Conservation (phyloP, 257 asterid genomes). For the Przewalskia tangutica region DNA sequence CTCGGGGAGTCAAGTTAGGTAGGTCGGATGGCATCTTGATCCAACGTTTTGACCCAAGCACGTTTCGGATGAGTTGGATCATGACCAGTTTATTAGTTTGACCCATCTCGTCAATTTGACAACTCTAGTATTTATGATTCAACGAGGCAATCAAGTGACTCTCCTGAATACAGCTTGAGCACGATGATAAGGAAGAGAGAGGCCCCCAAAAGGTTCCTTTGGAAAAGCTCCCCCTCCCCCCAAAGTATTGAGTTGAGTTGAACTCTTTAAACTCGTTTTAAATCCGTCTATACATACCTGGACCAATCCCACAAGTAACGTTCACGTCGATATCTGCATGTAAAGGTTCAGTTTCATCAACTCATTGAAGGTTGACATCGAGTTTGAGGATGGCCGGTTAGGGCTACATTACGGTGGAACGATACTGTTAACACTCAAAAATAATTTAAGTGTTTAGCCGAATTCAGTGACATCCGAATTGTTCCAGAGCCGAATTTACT, state of each 20-base stretch:
- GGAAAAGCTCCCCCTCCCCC: too few species aligned
- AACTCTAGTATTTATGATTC: background rate
- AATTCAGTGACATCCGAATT: too few species aligned
- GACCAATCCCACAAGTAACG: background rate
- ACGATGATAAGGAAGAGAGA: too few species aligned
- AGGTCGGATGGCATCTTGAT: background rate
- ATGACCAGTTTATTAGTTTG: too few species aligned
- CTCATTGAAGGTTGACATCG: background rate
- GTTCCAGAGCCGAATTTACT: too few species aligned
- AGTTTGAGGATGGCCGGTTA: constrained; percentile 5
- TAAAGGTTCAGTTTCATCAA: background rate
- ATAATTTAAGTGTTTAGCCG: too few species aligned
- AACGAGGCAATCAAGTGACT: too few species aligned
- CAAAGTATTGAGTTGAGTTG: background rate
- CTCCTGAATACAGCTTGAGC: too few species aligned
- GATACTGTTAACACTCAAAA: too few species aligned
- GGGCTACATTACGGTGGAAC: constrained; percentile 9
- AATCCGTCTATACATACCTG: background rate
- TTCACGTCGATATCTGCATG: background rate
- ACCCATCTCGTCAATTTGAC: background rate
- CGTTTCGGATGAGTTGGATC: too few species aligned
- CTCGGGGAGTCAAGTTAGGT: too few species aligned
- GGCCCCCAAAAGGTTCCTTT: too few species aligned
- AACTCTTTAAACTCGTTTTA: background rate
- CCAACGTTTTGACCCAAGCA: background rate